Base-by-base conservation (phyloP, 192 early-diverging fungal species). In the Coemansia javaensis region DNA sequence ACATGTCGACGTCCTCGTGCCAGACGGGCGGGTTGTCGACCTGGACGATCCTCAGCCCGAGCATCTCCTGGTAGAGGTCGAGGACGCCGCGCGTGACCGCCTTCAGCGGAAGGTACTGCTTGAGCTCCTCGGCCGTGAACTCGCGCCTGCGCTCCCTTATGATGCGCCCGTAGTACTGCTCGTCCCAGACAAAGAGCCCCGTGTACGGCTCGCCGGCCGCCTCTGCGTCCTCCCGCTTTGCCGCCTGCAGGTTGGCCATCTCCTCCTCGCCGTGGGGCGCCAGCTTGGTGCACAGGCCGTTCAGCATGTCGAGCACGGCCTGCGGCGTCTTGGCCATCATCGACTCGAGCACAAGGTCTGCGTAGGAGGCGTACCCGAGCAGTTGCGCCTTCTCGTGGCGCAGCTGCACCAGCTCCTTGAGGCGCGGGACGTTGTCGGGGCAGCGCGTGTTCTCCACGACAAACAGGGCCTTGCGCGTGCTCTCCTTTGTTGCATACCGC, bases 291-390 rank as follows among this genome's bases (percentile, higher is more conserved):
- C 47, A 52, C 40, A 91, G 65, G 17, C 75, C 67, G 6, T 77
- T 51, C 39, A 85, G 58, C 64, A 91, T 87, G 45, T 78, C 53
- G 4, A 64, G 32, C 7, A n/a, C n/a, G n/a, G n/a, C n/a, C n/a
- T n/a, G n/a, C n/a, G n/a, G n/a, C n/a, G n/a, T n/a, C n/a, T n/a
- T 89, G 32, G 86, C 88, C 88, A 91, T 90, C 22, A 79, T 79
- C 17, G 77, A 60, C 41, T 86, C 81, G 18, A 89, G 69, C 4
- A 77, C 66, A 49, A 75, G 85, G 10, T 64, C 70, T 5, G 85
- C 83, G 52, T 90, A 82, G 18, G 56, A 72, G 31, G 52, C 50
- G 59, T 82, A 89, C 7, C 85, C 89, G 8, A 89, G n/a, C n/a
- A n/a, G n/a, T n/a, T n/a, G n/a, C n/a, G n/a, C n/a, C n/a, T n/a